Evolutionary conservation across 2,329 filamentous ascomycete species (phyloP), one percentile per base, ranked within the genome.

Genomic region (Monosporascus sp.): DNA sequence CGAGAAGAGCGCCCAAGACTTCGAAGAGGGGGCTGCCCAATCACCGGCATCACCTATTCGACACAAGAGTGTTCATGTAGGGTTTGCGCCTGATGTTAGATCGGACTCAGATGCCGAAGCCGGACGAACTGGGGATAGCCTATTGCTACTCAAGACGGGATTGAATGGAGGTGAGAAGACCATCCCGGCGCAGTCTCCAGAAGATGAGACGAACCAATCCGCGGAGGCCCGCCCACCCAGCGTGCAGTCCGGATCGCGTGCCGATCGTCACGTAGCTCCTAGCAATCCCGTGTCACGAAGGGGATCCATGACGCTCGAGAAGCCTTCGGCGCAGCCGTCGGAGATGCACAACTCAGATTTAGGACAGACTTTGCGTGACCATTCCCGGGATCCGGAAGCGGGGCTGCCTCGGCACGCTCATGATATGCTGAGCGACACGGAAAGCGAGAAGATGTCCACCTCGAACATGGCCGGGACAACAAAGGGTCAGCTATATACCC

Each of bases 401-500:
- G 57, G 49, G 26, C 27, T 37, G 14, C 41, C 51, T 22, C 46
- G 53, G 22, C 27, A 22, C 26, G 24, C 38, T 5, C 38, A 58
- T 1, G 56, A 54, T n/a, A 36, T 46, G 20, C 56, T 70, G 5
- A 56, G 68, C 11, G 69, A 71, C 36, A 64, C 72, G 1, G 77
- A 78, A 50, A 73, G 66, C 40, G 77, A 80, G 58, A 73, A 69
- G 40, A 63, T 76, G 4, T 69, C 73, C 3, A 64, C 70, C 5
- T 70, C 71, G 1, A 69, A 68, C 47, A 54, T 74, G 6, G 64
- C 58, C 4, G 58, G 56, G 0, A 66, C 68, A 3, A 72, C 70
- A 1, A 58, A 44, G n/a, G 66, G 71, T 3, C 64, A 75, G 49
- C 66, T 72, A 3, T 96, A 96, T 70, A 96, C 90, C 0, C 81